These are phyloP conservation scores for Ustilago loliicola DNA, from an alignment of 1,284 basidiomycete genomes.

Conservation along the genomic window DNA sequence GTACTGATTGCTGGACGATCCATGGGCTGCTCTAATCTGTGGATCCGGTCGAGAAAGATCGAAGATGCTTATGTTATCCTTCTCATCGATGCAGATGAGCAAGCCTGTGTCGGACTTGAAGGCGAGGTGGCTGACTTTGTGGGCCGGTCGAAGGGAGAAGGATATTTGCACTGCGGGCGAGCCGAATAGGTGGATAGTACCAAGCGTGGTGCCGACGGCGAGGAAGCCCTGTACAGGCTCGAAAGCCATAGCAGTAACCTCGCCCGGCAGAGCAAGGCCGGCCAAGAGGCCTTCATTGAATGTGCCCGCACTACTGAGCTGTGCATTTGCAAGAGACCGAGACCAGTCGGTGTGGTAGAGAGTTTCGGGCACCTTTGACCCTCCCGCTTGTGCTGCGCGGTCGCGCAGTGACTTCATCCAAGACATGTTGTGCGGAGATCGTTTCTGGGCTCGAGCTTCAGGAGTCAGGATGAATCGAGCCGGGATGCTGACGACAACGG, in stretches of 20 bases:
- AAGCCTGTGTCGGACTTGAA: slow-evolving; percentile 77
- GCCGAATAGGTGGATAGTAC: slow-evolving; percentile 78
- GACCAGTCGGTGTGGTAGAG: slow-evolving; percentile 50
- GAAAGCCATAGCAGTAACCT: slow-evolving; percentile 67
- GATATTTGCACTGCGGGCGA: slow-evolving; percentile 76
- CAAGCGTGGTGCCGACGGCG: slow-evolving; percentile 77
- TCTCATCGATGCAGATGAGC: slow-evolving; percentile 79
- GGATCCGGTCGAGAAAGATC: slow-evolving; percentile 76
- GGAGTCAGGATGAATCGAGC: not conserved
- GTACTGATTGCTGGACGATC: slow-evolving; percentile 45
- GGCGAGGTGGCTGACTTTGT: slow-evolving; percentile 76
- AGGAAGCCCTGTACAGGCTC: slow-evolving; percentile 74
- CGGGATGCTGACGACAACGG: not conserved
- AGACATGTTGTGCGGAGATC: slow-evolving; percentile 34
- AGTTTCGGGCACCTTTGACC: slow-evolving; percentile 32
- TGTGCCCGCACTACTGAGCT: slow-evolving; percentile 45
- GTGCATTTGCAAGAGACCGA: slow-evolving; percentile 45
- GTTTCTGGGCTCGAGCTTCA: not conserved
- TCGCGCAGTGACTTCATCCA: slow-evolving; percentile 51
- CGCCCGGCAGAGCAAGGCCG: slow-evolving; percentile 65
- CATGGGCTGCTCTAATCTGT: slow-evolving; percentile 49
- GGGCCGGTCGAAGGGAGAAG: slow-evolving; percentile 74
- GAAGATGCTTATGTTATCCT: slow-evolving; percentile 78
- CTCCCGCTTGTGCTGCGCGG: slow-evolving; percentile 31
- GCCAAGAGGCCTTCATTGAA: slow-evolving; percentile 66